phyloP scores from a whole-genome alignment of 805 yeast species.

The Candida xyloterini region DNA sequence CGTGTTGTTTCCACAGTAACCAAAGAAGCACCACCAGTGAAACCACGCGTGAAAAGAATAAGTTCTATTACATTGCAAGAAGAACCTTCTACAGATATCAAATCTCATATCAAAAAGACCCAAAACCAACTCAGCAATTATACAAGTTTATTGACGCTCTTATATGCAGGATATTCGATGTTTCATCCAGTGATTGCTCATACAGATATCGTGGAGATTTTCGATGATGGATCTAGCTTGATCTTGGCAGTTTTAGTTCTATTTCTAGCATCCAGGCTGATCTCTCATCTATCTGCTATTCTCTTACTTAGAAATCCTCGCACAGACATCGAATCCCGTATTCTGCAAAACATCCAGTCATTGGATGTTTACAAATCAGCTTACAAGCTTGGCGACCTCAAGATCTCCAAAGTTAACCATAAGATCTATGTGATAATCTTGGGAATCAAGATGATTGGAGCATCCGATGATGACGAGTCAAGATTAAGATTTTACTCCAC shows the following conservation, averaged over 20 bases:
- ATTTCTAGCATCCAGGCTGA: slow-evolving; percentile 36
- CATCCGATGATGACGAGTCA: slow-evolving; percentile 67
- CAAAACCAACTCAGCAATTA: slow-evolving; percentile 34
- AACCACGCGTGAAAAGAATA: slow-evolving; percentile 22
- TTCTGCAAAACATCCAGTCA: slow-evolving; percentile 43
- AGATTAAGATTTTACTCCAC: slow-evolving; percentile 48
- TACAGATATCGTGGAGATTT: slow-evolving; percentile 19
- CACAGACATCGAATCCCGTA: slow-evolving; percentile 34
- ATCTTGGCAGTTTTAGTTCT: slow-evolving; percentile 25
- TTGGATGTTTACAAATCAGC: slow-evolving; percentile 51
- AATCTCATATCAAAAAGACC: slow-evolving; percentile 9
- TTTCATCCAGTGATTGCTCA: slow-evolving; percentile 26
- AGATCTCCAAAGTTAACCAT: slow-evolving; percentile 62
- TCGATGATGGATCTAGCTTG: slow-evolving; percentile 27
- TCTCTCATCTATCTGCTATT: slow-evolving; percentile 49
- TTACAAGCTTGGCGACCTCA: slow-evolving; percentile 47
- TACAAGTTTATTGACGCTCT: slow-evolving; percentile 43
- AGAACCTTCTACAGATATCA: slow-evolving; percentile 19
- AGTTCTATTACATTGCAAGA: slow-evolving; percentile 27
- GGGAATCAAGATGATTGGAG: slow-evolving; percentile 60
- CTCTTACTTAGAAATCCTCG: slow-evolving; percentile 54
- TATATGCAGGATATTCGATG: slow-evolving; percentile 31
- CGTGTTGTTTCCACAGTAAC: slow-evolving; percentile 18
- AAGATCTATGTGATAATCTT: slow-evolving; percentile 56
- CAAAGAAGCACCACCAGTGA: slow-evolving; percentile 5